Conservation (phyloP, 306 rosid genomes). For the Albizia julibrissin region DNA sequence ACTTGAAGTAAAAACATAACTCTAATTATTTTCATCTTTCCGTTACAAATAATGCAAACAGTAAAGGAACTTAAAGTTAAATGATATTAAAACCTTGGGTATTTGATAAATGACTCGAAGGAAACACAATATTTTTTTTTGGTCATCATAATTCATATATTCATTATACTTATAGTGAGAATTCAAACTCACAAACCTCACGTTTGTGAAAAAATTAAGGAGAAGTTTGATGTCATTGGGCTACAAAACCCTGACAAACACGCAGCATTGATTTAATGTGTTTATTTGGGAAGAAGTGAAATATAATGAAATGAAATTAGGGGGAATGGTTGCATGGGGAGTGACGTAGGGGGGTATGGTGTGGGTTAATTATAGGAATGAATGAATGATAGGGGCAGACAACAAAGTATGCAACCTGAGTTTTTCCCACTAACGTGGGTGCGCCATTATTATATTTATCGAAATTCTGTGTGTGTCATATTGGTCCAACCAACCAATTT, state of each 20-base stretch:
- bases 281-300: not conserved
- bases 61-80: too few species aligned
- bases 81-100: too few species aligned
- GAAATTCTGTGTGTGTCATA: conserved; percentile 27
- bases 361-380: not conserved
- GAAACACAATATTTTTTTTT: too few species aligned
- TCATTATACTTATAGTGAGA: too few species aligned
- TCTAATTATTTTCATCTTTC: too few species aligned
- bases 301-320: not conserved
- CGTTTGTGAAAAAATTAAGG: too few species aligned
- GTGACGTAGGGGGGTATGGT: not conserved
- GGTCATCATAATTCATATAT: too few species aligned
- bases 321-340: not conserved
- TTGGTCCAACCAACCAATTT: conserved; percentile 41
- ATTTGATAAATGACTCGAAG: too few species aligned
- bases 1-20: not conserved
- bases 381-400: conserved; percentile 48
- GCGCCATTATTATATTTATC: conserved; percentile 66
- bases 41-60: too few species aligned
- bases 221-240: too few species aligned
- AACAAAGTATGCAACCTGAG: conserved; percentile 72
- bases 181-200: not conserved
- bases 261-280: too few species aligned
- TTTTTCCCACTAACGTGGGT: conserved; percentile 88
- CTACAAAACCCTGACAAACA: not conserved